Percentiles rank a stretch among this genome's conserved stretches.
Conservation (phyloP, 257 asterid species). For the Marsdenia floribunda region DNA sequence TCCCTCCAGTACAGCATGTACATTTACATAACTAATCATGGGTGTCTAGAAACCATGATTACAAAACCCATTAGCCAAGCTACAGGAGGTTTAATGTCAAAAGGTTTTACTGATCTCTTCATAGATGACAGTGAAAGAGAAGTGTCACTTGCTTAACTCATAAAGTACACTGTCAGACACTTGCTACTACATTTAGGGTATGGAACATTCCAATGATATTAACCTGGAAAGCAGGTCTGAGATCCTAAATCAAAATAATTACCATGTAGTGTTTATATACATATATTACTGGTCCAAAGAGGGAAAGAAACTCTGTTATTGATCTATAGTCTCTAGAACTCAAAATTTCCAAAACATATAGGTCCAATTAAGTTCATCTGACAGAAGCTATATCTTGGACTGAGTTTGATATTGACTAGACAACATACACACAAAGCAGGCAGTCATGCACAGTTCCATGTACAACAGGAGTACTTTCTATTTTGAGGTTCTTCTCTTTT, state of each 20-base stretch:
- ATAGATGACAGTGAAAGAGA: not conserved
- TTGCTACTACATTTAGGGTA: not conserved
- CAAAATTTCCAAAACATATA: not conserved
- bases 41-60: conserved; percentile 56
- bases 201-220: not conserved
- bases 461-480: not conserved
- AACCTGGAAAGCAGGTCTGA: not conserved
- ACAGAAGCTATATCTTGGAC: not conserved
- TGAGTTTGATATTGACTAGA: not conserved
- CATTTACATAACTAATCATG: conserved; percentile 91
- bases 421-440: not conserved
- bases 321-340: not conserved
- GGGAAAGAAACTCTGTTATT: not conserved
- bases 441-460: not conserved
- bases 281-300: not conserved
- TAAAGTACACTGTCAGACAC: not conserved
- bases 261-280: not conserved
- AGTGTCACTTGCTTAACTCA: not conserved
- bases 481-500: not conserved
- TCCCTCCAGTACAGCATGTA: conserved; percentile 90
- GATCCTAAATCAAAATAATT: not conserved
- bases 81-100: not conserved
- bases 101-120: not conserved
- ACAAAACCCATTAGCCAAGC: conserved; percentile 11
- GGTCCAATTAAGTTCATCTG: not conserved